These are phyloP conservation scores for Oemleria cerasiformis DNA, from an alignment of 306 rosid genomes.

Conservation along the genomic window DNA sequence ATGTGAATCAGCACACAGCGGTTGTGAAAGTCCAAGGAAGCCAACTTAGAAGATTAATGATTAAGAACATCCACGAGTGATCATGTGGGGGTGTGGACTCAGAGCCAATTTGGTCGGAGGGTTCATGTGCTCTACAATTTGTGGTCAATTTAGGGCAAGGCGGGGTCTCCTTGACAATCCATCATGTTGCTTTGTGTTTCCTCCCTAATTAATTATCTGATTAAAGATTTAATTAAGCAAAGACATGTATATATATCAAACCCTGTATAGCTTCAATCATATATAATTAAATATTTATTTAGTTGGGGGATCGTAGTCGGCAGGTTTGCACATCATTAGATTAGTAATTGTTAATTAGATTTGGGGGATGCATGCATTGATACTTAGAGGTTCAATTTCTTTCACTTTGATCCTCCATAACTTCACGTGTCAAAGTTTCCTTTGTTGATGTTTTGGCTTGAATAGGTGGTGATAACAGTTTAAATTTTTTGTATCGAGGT, in stretches of 20 bases:
- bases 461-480: too few species aligned
- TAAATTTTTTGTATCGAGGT: too few species aligned
- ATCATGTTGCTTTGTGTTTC: constrained; percentile 22
- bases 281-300: too few species aligned
- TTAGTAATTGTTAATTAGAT: too few species aligned
- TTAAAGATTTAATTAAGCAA: not conserved
- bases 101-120: constrained; percentile 6
- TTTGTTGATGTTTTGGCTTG: too few species aligned
- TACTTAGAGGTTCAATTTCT: too few species aligned
- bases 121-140: constrained; percentile 21
- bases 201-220: not conserved
- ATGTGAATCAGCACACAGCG: not conserved
- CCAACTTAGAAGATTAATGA: not conserved
- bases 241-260: not conserved
- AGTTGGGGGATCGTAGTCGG: not conserved
- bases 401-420: too few species aligned
- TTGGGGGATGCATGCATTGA: not conserved
- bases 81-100: constrained; percentile 16
- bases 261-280: too few species aligned
- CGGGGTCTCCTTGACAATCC: constrained; percentile 3
- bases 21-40: not conserved
- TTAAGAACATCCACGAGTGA: constrained; percentile 11
- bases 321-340: not conserved
- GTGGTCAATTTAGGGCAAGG: not conserved
- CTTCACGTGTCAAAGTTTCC: too few species aligned